Conservation (phyloP, 768 basidiomycete genomes). For the Gyrodon lividus region DNA sequence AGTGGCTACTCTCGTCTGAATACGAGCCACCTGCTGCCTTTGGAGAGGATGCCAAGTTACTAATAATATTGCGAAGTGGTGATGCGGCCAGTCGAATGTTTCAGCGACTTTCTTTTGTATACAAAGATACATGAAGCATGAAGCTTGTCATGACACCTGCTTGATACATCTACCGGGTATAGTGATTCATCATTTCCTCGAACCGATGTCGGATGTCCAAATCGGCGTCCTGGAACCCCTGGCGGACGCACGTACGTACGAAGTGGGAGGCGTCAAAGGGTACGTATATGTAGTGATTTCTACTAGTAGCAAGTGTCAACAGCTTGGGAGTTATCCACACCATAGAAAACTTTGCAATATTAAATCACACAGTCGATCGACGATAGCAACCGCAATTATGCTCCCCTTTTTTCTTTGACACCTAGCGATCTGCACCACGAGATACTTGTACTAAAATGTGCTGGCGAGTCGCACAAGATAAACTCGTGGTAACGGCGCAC, state of each 20-base stretch:
- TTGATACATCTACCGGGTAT: constrained; percentile 9
- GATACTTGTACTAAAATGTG: constrained; percentile 2
- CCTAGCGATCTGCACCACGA: constrained; percentile 4
- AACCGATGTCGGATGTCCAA: constrained; percentile 2
- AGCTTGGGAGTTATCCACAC: constrained; percentile 7
- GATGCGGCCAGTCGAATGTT: constrained; percentile 3
- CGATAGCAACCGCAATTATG: constrained; percentile 3
- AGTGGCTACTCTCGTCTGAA: constrained; percentile 1
- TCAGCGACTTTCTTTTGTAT: constrained; percentile 7
- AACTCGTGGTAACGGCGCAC: constrained; percentile 27
- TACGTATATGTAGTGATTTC: neutral
- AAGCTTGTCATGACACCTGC: constrained; percentile 12
- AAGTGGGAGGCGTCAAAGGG: neutral
- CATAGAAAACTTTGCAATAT: constrained; percentile 18
- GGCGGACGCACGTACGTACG: constrained; percentile 14
- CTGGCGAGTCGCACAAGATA: constrained; percentile 25
- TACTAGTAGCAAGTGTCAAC: constrained; percentile 12
- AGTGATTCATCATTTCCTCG: neutral
- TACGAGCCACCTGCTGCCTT: neutral
- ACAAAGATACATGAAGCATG: constrained; percentile 1
- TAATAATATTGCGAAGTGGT: constrained; percentile 11
- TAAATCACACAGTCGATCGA: constrained; percentile 28
- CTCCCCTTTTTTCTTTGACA: neutral
- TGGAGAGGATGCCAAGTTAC: constrained; percentile 10
- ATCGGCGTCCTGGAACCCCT: constrained; percentile 5